Evolutionary conservation across 352 stramenopile species (phyloP), one percentile per base, ranked within the genome.

Genomic region (Phytophthora litchii): DNA sequence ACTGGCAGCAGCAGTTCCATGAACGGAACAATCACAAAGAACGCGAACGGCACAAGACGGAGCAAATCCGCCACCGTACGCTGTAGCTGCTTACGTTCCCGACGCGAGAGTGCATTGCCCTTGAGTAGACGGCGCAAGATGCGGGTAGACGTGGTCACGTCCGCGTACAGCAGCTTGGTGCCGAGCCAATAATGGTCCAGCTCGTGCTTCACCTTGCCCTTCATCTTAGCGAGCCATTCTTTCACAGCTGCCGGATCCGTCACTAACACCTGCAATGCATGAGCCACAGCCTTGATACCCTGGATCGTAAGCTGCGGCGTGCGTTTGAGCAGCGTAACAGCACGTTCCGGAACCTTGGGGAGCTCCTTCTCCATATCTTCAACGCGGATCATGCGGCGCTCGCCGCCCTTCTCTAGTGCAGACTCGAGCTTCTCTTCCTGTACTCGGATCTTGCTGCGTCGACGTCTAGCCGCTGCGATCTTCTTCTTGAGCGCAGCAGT

Each of bases 21-120:
- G 70, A 99, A 99, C 13, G 97, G 97, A 37, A 99, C 96, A 32
- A 99, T 78, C 49, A 99, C 76, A 67, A 99, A 99, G 75, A 99
- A 97, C 21, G 85, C 84, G 54, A 99, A 98, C 23, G 97, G 97
- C 58, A 99, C 95, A 8, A 99, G 76, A 50, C 97, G 96, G 64
- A 99, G 94, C 29, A 99, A 60, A 80, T 99, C 97, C 1, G 91
- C 92, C 6, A 97, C 94, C 13, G 97, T 99, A 50, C 97, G 83
- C 41, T 99, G 83, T 40, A 99, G 74, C 78, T 99, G 97, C 69
- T 98, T 98, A 29, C 96, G 81, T 73, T 99, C 97, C 55, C 97
- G 84, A 52, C 97, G 86, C 12, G 92, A 99, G 37, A 99, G 78
- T 31, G 89, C 79, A 44, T 96, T 96, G n/a, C 97, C 96, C 34